phyloP scores from a whole-genome alignment of 495 filamentous ascomycete species.

The Penicillium alfredii region DNA sequence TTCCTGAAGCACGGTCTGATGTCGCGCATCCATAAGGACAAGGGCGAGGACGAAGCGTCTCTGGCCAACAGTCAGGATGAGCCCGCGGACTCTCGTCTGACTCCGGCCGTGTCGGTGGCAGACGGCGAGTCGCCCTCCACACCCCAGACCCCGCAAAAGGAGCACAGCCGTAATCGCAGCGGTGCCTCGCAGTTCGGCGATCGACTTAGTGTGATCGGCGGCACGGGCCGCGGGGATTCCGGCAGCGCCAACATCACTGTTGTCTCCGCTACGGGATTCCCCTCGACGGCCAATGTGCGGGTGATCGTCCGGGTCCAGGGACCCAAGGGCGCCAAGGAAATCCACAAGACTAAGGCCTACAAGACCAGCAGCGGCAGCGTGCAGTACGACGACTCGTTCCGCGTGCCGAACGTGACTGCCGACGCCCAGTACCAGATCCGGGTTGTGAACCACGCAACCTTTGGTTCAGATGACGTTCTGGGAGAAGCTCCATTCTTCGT shows the following conservation, averaged over 20 bases:
- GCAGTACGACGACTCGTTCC: constrained; percentile 73
- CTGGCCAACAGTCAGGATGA: constrained; percentile 26
- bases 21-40: constrained; percentile 47
- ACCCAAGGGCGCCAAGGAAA: constrained; percentile 62
- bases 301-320: constrained; percentile 62
- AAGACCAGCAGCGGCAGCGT: constrained; percentile 56
- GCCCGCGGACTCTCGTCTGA: constrained; percentile 25
- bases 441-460: constrained; percentile 76
- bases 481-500: constrained; percentile 88
- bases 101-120: constrained; percentile 28
- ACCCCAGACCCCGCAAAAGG: constrained; percentile 29
- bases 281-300: constrained; percentile 71
- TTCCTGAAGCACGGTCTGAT: constrained; percentile 78
- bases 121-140: constrained; percentile 31
- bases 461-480: constrained; percentile 71
- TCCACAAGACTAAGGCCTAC: constrained; percentile 77
- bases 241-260: constrained; percentile 80
- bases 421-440: constrained; percentile 82
- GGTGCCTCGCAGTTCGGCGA: constrained; percentile 49
- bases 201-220: constrained; percentile 44
- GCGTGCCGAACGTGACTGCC: constrained; percentile 62
- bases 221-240: constrained; percentile 47
- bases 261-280: constrained; percentile 72
- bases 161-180: constrained; percentile 63
- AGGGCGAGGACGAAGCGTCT: constrained; percentile 50